Evolutionary conservation across 2,329 filamentous ascomycete genomes (phyloP).

Genomic region (Pseudogymnoascus sp.): DNA sequence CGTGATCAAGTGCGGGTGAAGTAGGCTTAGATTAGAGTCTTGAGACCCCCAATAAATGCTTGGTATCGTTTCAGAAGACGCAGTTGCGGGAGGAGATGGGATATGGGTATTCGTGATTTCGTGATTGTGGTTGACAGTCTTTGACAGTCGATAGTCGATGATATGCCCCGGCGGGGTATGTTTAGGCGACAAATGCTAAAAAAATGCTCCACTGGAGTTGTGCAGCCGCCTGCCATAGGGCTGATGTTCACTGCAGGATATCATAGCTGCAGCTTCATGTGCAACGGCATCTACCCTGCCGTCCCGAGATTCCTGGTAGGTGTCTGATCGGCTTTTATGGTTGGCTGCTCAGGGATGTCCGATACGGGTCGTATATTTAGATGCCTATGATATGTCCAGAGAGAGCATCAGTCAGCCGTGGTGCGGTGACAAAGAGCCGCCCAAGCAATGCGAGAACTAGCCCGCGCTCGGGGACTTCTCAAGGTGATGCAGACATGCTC

Average conservation of each 20-base stretch:
- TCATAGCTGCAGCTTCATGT: neutral
- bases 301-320: neutral
- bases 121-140: neutral
- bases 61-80: neutral
- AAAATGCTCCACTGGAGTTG: neutral
- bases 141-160: neutral
- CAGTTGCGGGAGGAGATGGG: neutral
- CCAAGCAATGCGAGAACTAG: neutral
- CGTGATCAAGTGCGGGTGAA: neutral
- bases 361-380: neutral
- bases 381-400: neutral
- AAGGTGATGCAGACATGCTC: neutral
- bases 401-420: neutral
- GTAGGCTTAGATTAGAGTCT: neutral
- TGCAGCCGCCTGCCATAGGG: neutral
- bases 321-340: neutral
- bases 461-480: neutral
- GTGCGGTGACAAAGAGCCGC: neutral
- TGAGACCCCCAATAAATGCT: neutral
- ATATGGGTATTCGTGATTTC: neutral
- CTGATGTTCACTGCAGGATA: neutral
- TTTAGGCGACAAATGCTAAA: slow-evolving; percentile 4
- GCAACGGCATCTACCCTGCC: neutral
- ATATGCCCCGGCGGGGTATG: slow-evolving; percentile 5
- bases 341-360: neutral